Base-by-base conservation (phyloP, 2,329 filamentous ascomycete species). In the Pyrenophora seminiperda region DNA sequence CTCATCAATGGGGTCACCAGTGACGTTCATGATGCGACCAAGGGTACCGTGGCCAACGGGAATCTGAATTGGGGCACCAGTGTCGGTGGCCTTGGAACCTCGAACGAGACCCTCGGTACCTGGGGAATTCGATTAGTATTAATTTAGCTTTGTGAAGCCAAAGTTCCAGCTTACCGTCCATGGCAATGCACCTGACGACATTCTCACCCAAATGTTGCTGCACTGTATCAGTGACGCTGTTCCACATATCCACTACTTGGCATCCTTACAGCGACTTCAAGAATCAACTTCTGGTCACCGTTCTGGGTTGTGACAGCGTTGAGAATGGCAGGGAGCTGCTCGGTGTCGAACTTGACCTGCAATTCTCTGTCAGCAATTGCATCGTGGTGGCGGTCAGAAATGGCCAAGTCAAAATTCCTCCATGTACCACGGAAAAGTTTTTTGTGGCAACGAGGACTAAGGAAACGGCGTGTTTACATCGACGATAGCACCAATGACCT, bases 21-120 rank as follows among this genome's bases (percentile, higher is more conserved):
- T 99, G 82, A 99, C 94, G 87, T 99, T 99, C 83, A 99, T 92
- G 85, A 99, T 99, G 83, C 94, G 94, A 74, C 94, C 94, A 70
- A 99, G 90, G 67, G 91, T 96, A 76, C 83, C 90, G 75, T 86
- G 85, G 73, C 94, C 94, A 79, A 97, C 93, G 75, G 93, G 93
- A 72, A 99, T 92, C 80, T 85, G 91, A 83, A 99, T 99, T 76
- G 94, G 94, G 67, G 86, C 82, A 76, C 94, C 94, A 75, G 93
- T 97, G 80, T 99, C 94, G 71, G 78, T 79, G 68, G 87, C 91
- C 78, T 85, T 84, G 75, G 86, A 81, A 76, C 94, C 94, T 86
- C 94, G 93, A 77, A 93, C 89, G 71, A 99, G 91, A 94, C 94
- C 94, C 85, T 97, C 94, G 77, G 93, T 99, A 95, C 24, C 24